Evolutionary conservation across 192 early-diverging fungal species (phyloP), one percentile per base, ranked within the genome.

Genomic region (Glomus cerebriforme): DNA sequence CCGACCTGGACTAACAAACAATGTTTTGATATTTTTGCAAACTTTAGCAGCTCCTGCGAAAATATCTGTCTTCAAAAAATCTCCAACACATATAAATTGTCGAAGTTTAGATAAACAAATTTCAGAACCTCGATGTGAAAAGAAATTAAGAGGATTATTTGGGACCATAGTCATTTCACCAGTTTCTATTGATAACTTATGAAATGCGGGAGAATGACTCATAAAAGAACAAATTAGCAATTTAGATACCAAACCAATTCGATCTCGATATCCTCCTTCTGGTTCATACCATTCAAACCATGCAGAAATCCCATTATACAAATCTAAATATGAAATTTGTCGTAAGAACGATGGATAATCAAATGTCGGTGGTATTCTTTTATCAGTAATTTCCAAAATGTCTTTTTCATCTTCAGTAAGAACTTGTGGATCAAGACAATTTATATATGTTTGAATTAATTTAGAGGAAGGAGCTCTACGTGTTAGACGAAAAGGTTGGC

Each of bases 401-500:
- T 63, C 62, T 15, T 63, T 27, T 27, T 63, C 62, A 29, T 29
- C 27, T 29, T 63, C 27, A 10, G 13, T 24, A 27, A 63, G n/a
- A 13, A 13, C 10, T 63, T 63, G 24, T 27, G 62, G 10, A 24
- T 24, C n/a, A 27, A 63, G 62, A 26, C n/a, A 63, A 27, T 29
- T 63, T 29, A 63, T 63, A 29, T 63, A 63, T 24, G 27, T 63
- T 63, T 63, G 24, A 27, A 63, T 9, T 63, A 63, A 29, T 26
- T 29, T 63, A 22, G 62, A 63, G 62, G 62, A 63, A 63, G 62
- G 62, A 22, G 62, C 3, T 12, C 24, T 27, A 3, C 62, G n/a
- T 24, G 62, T 63, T 29, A 63, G 8, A 63, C 62, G 62, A 63
- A 70, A 70, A 12, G 68, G 68, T 45, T 70, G 32, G 1, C 68